These are phyloP conservation scores for Apiospora pterosperma DNA, from an alignment of 2,329 filamentous ascomycete species.

Conservation along the genomic window DNA sequence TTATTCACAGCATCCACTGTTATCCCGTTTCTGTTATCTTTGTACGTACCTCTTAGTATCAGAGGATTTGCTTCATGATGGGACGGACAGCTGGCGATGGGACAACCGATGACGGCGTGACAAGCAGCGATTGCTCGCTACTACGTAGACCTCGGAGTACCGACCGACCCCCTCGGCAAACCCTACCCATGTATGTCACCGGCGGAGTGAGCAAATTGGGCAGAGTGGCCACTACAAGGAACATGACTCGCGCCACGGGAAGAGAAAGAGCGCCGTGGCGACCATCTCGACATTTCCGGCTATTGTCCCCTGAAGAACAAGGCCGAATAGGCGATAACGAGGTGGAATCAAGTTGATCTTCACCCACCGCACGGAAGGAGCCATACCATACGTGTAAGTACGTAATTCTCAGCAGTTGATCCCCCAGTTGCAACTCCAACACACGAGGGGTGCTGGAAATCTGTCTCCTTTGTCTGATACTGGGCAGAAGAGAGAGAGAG, in stretches of 20 bases:
- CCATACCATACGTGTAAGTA: too few relatives aligned
- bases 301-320: neutral
- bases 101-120: too few relatives aligned
- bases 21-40: too few relatives aligned
- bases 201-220: neutral
- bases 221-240: neutral
- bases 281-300: neutral
- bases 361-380: neutral
- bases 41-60: too few relatives aligned
- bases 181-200: too few relatives aligned
- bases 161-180: too few relatives aligned
- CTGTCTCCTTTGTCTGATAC: neutral
- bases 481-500: neutral
- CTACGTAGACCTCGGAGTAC: too few relatives aligned
- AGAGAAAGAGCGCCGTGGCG: neutral
- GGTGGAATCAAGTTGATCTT: neutral
- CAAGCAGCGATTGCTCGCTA: too few relatives aligned
- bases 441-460: neutral
- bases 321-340: neutral
- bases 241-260: neutral
- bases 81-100: too few relatives aligned
- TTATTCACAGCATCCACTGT: too few relatives aligned
- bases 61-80: too few relatives aligned
- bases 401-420: neutral
- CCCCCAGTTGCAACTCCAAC: neutral